A percentile compares a stretch with the other conserved stretches of the same genome.
These are phyloP conservation scores for Chionographis japonica DNA, from an alignment of 106 monocot species.

Conservation along the genomic window DNA sequence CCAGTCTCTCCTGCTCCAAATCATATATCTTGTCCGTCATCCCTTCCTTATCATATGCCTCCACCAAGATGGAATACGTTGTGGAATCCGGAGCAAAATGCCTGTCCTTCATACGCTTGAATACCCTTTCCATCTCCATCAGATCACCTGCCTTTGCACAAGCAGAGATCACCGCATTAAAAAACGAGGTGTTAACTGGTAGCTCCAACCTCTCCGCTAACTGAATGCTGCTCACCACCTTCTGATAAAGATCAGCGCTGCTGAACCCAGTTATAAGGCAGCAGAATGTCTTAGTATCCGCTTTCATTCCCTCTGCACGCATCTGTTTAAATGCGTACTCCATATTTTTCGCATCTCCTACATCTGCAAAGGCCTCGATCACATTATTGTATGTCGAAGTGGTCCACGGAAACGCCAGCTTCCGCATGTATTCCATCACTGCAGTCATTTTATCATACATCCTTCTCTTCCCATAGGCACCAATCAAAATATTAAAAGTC, in stretches of 20 bases:
- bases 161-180: slow-evolving; percentile 76
- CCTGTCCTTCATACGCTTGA: slow-evolving; percentile 72
- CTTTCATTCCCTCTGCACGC: slow-evolving; percentile 76
- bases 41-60: slow-evolving; percentile 79
- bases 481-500: slow-evolving; percentile 85
- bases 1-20: slow-evolving; percentile 51
- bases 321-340: slow-evolving; percentile 84
- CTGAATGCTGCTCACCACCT: slow-evolving; percentile 77
- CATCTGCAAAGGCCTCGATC: slow-evolving; percentile 79
- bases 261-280: slow-evolving; percentile 80
- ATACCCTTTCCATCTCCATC: slow-evolving; percentile 98
- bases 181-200: slow-evolving; percentile 49
- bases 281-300: slow-evolving; percentile 85
- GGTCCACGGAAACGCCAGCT: slow-evolving; percentile 73
- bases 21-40: slow-evolving; percentile 83
- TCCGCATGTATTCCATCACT: slow-evolving; percentile 93
- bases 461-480: slow-evolving; percentile 67
- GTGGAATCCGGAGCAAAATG: slow-evolving; percentile 39
- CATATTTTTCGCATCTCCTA: slow-evolving; percentile 77
- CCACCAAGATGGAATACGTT: slow-evolving; percentile 57
- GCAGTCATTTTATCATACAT: slow-evolving; percentile 89
- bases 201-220: slow-evolving; percentile 73
- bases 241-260: slow-evolving; percentile 73
- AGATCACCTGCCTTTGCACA: slow-evolving; percentile 89
- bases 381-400: slow-evolving; percentile 86